phyloP scores from a whole-genome alignment of 1,139 yeast species.

The Scheffersomyces segobiensis region DNA sequence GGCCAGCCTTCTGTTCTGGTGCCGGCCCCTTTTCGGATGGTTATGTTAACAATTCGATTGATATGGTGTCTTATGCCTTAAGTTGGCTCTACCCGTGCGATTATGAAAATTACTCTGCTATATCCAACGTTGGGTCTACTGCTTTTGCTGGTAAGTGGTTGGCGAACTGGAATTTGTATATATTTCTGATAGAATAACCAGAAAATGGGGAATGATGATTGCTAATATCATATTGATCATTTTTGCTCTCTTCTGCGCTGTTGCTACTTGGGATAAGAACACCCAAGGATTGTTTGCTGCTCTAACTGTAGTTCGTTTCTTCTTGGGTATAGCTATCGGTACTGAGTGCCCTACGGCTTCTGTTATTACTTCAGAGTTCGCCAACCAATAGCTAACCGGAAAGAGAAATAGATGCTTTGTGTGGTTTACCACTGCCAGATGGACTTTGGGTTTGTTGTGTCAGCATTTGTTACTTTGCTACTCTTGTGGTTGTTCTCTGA shows the following conservation, averaged over 20 bases:
- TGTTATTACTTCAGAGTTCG: constrained; percentile 91
- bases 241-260: constrained; percentile 72
- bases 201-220: constrained; percentile 48
- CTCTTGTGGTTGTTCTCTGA: constrained; percentile 78
- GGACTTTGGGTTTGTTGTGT: constrained; percentile 80
- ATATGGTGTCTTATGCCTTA: constrained; percentile 45
- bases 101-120: constrained; percentile 33
- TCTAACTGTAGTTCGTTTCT: constrained; percentile 79
- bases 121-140: constrained; percentile 50
- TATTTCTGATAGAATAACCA: constrained; percentile 45
- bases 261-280: constrained; percentile 68
- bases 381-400: constrained; percentile 74
- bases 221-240: constrained; percentile 46
- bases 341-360: constrained; percentile 95
- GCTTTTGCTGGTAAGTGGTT: constrained; percentile 48
- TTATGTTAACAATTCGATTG: constrained; percentile 52
- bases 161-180: constrained; percentile 51
- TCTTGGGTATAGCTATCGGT: constrained; percentile 82
- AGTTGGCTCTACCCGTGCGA: constrained; percentile 29
- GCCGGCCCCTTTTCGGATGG: constrained; percentile 56
- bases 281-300: constrained; percentile 75
- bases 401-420: constrained; percentile 85
- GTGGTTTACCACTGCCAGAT: constrained; percentile 88
- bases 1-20: constrained; percentile 32
- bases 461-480: constrained; percentile 85